Base-by-base conservation (phyloP, 148 eudicot species). In the Cornus kousa region DNA sequence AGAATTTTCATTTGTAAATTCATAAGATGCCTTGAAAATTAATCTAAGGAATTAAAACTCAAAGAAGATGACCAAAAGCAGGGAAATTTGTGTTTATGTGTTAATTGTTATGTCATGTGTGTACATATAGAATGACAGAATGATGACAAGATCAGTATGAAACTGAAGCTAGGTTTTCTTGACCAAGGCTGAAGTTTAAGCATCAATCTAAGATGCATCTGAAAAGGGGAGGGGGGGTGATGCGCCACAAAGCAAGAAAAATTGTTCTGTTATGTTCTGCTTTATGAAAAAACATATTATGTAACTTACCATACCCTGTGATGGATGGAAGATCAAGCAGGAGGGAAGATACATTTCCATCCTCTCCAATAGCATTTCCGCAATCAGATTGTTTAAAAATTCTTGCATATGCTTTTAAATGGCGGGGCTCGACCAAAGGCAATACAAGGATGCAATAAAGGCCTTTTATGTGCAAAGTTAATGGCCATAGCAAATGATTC, bases 281-380 rank as follows among this genome's bases (percentile, higher is more conserved):
- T 74, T 57, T 35, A 68, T 40, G 37, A 24, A 37, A 70, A 31
- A 33, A 69, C 23, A 35, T 66, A 32, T 74, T 39, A 81, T 50
- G 76, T 77, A 88, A 91, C 95, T 89, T 92, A 94, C 91, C 98
- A 78, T 97, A 97, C 99, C 99, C 99, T 88, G 99, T 94, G 90
- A 97, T 94, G 83, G 95, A 94, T 67, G 99, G 97, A 80, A 92
- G 97, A 84, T 91, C 93, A 70, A 94, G 89, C 68, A 97, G 85
- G 65, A 97, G 82, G 62, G 99, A 90, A 68, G 98, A 97, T 19
- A 97, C 43, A 90, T 83, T 94, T 83, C 84, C 94, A 86, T 97
- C 99, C 71, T 70, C 87, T 68, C 89, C 91, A 66, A 97, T 79
- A 73, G 95, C 93, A 85, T 87, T 91, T 79, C 99, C 99, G 82